Base-by-base conservation (phyloP, 2,329 filamentous ascomycete species). In the Hortaea werneckii region DNA sequence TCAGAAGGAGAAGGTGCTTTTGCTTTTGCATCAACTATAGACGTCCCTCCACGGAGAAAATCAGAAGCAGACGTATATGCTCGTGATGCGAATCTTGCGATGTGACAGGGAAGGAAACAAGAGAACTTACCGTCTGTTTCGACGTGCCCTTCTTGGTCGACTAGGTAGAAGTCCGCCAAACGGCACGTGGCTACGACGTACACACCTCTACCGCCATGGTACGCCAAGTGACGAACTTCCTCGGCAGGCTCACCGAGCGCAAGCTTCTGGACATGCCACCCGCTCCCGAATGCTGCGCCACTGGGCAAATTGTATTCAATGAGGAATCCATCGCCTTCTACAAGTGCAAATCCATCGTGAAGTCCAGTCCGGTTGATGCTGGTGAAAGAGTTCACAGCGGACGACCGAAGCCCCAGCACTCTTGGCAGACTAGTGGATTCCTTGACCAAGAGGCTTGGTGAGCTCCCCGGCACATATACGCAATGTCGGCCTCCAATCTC, bases 371-470 rank as follows among this genome's bases (percentile, higher is more conserved):
- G 88, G 61, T 94, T 79, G 61, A 95, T 87, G 1, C 79, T 70
- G 52, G 82, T 86, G 56, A 96, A 73, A 42, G 43, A 10, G 9
- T 27, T 46, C 1, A 52, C 46, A 8, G 80, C 38, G 26, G 26
- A 35, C 13, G 34, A 34, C 11, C 44, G 47, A 40, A 50, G 27
- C 4, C 40, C 54, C n/a, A 60, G 39, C 10, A 95, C 77, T 53
- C 80, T 81, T 0, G 90, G 88, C 5, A 76, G 67, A 43, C 83
- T 88, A 53, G 87, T 85, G 32, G 87, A 78, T 41, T 87, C 87
- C 58, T 86, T 94, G 38, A 95, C 63, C 39, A 98, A 69, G 62
- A 96, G 89, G 47, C 80, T 82, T 0, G 90, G 85, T 0, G 87
- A 87, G 4, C 75, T 66, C 0, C 90, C 89, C 0, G 87, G 82